Conservation (phyloP, 768 basidiomycete species). For the Neoboletus magnificus region DNA sequence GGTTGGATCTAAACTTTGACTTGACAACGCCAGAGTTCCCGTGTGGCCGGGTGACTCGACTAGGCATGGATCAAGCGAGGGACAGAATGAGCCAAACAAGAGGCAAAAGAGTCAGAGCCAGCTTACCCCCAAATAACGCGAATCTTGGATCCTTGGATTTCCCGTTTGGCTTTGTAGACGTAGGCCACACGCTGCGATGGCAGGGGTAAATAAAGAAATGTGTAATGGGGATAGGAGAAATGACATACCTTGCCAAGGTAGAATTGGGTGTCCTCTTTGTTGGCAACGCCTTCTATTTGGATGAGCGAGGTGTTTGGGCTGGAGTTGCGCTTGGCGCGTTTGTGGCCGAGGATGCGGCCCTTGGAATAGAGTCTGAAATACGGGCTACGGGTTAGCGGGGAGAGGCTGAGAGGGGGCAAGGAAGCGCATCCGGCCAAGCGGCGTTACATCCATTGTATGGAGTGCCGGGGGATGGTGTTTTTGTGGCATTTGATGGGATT, state of each 20-base stretch:
- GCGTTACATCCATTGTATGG: slow-evolving; percentile 15
- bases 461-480: not conserved
- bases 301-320: slow-evolving; percentile 94
- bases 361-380: slow-evolving; percentile 82
- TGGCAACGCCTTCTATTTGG: slow-evolving; percentile 95
- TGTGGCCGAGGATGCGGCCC: slow-evolving; percentile 97
- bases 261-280: slow-evolving; percentile 92
- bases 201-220: not conserved
- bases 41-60: slow-evolving; percentile 91
- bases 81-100: not conserved
- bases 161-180: slow-evolving; percentile 96
- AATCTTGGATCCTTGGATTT: slow-evolving; percentile 91
- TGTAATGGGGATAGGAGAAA: not conserved
- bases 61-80: slow-evolving; percentile 23
- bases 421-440: slow-evolving; percentile 11
- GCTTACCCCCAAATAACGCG: slow-evolving; percentile 97
- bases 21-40: slow-evolving; percentile 95
- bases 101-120: slow-evolving; percentile 6
- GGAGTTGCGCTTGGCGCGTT: slow-evolving; percentile 96
- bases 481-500: not conserved
- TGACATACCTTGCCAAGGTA: slow-evolving; percentile 93
- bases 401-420: not conserved
- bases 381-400: not conserved
- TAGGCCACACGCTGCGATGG: slow-evolving; percentile 81
- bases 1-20: slow-evolving; percentile 93